phyloP scores from a whole-genome alignment of 2,329 filamentous ascomycete species.

The Cytospora schulzeri region DNA sequence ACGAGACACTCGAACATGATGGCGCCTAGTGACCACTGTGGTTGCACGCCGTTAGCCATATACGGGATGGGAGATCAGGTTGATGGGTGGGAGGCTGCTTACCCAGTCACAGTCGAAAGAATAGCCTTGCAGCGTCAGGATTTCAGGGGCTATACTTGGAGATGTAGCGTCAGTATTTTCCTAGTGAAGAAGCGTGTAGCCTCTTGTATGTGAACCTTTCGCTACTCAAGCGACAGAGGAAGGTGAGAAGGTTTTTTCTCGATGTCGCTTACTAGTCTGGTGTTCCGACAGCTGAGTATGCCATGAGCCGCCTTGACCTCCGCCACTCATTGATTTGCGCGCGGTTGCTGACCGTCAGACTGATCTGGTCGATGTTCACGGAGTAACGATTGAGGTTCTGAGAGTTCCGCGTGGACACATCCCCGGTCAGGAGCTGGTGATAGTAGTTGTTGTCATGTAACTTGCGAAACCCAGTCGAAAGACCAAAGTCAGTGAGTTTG shows the following conservation, averaged over 20 bases:
- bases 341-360: slow-evolving; percentile 76
- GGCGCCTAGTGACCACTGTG: slow-evolving; percentile 73
- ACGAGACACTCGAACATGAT: slow-evolving; percentile 87
- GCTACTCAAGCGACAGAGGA: too few relatives aligned
- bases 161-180: slow-evolving; percentile 44
- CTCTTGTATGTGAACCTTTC: too few relatives aligned
- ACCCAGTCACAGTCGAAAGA: slow-evolving; percentile 74
- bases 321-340: slow-evolving; percentile 80
- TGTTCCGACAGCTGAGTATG: slow-evolving; percentile 79
- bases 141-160: slow-evolving; percentile 66
- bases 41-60: not conserved
- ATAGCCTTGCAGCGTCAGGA: slow-evolving; percentile 76
- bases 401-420: slow-evolving; percentile 16
- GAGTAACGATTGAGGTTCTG: slow-evolving; percentile 68
- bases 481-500: slow-evolving; percentile 79
- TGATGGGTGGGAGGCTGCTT: not conserved
- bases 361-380: slow-evolving; percentile 76
- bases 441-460: slow-evolving; percentile 79
- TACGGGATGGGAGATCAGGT: not conserved
- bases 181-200: too few relatives aligned
- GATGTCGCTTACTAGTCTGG: slow-evolving; percentile 55
- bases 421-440: slow-evolving; percentile 66
- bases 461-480: slow-evolving; percentile 79
- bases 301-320: slow-evolving; percentile 75
- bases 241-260: too few relatives aligned